These are phyloP conservation scores for Fusarium verrucosum DNA, from an alignment of 2,329 filamentous ascomycete genomes.

Conservation along the genomic window DNA sequence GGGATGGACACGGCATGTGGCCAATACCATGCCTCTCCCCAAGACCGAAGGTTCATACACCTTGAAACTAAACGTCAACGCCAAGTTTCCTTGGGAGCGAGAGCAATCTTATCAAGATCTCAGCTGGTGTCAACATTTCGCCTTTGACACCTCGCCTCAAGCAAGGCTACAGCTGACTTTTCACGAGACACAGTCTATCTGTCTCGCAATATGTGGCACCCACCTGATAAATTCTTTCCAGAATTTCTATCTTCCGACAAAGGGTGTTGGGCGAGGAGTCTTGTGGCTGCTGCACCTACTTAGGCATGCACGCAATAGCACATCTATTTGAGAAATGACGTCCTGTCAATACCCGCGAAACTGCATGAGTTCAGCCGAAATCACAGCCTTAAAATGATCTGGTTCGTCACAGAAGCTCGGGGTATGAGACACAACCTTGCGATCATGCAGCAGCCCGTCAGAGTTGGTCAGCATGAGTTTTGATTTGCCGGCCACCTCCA, in stretches of 20 bases:
- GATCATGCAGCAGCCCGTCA: constrained; percentile 37
- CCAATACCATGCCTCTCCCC: background rate
- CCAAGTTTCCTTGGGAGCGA: background rate
- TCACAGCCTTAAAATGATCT: constrained; percentile 4
- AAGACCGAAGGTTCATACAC: background rate
- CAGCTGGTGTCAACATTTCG: background rate
- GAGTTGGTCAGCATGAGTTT: constrained; percentile 24
- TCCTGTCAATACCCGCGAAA: constrained; percentile 19
- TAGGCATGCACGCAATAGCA: constrained; percentile 24
- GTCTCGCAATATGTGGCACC: constrained; percentile 8
- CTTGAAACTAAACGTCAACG: background rate
- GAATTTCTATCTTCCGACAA: constrained; percentile 3
- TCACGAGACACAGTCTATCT: constrained; percentile 1
- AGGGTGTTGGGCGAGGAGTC: background rate
- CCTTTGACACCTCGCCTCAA: background rate
- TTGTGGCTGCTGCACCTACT: constrained; percentile 26
- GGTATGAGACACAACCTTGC: constrained; percentile 29
- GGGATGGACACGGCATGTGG: constrained; percentile 5
- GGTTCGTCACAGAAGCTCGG: constrained; percentile 7
- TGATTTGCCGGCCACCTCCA: constrained; percentile 27
- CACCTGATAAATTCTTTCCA: constrained; percentile 10
- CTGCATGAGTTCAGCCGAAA: constrained; percentile 27
- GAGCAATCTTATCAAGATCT: background rate
- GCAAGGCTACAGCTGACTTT: constrained; percentile 23
- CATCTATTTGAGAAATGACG: constrained; percentile 10